Base-by-base conservation (phyloP, 2,329 filamentous ascomycete species). In the Apiospora arundinis region DNA sequence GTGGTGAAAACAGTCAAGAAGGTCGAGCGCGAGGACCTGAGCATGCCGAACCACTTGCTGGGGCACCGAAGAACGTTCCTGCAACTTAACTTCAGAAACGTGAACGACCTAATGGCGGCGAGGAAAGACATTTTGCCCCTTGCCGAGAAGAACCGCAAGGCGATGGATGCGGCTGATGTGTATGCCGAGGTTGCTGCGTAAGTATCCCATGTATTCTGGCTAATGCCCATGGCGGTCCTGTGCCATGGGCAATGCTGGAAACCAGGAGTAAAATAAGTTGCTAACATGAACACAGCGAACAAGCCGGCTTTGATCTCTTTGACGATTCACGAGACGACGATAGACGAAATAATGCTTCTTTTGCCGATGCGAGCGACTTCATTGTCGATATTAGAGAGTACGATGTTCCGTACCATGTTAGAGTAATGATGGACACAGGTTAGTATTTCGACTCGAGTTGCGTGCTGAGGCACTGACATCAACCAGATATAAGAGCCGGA, bases 331-430 rank as follows among this genome's bases (percentile, higher is more conserved):
- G 93, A 89, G 90, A 92, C 83, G 89, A 95, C 81, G 93, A 96
- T 82, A 90, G 88, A 91, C 91, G 92, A 88, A 86, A 88, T 85
- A 95, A 92, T 85, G 89, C 88, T 81, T 87, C 87, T 75, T 92
- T 94, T 84, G 87, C 92, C 76, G 95, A 98, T 82, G 95, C 95
- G 72, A 97, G 95, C 87, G 95, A 98, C 87, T 98, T 92, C 82
- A 95, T 99, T 88, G 90, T 98, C 84, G 97, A 99, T 88, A 97
- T 99, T 81, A 92, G 96, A 87, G 96, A 99, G 86, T 99, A 97
- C 83, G 96, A 99, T 83, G 97, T 99, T 78, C 97, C 96, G 75
- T 99, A 99, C 86, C 96, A 99, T 86, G 96, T 99, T 80, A 91
- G 96, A 89, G 95, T 99, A 84, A 93, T 97, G 83, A 99, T 99